Percentiles rank a stretch among this genome's conserved stretches.
These are phyloP conservation scores for Gyrodon lividus DNA, from an alignment of 768 basidiomycete species.

Conservation along the genomic window DNA sequence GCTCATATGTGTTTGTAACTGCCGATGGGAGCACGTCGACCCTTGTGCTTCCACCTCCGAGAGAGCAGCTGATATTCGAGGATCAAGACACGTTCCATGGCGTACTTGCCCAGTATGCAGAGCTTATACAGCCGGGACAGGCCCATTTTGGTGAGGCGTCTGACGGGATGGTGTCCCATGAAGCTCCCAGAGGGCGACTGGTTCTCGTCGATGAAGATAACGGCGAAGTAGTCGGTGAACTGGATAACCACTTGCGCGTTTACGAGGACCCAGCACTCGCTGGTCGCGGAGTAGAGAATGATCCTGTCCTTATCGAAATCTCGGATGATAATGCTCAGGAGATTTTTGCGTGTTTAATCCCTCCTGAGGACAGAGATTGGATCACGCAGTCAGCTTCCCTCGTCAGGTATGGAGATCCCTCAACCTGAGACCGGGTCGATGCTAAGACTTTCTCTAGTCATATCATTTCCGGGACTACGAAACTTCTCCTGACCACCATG, in stretches of 20 bases:
- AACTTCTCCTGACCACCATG: constrained; percentile 59
- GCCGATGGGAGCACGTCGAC: constrained; percentile 22
- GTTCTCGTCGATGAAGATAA: constrained; percentile 72
- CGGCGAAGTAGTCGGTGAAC: constrained; percentile 69
- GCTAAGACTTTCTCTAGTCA: constrained; percentile 40
- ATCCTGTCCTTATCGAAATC: constrained; percentile 74
- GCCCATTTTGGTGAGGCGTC: constrained; percentile 11
- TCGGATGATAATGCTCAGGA: constrained; percentile 47
- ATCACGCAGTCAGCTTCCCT: constrained; percentile 38
- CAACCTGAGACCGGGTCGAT: constrained; percentile 25
- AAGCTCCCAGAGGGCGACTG: constrained; percentile 49
- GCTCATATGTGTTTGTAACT: constrained; percentile 20
- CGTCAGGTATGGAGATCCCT: constrained; percentile 42
- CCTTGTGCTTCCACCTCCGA: constrained; percentile 27
- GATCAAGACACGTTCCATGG: constrained; percentile 66
- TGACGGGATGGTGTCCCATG: constrained; percentile 36
- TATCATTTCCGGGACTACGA: constrained; percentile 66
- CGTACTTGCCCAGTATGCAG: constrained; percentile 64
- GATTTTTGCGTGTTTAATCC: constrained; percentile 60
- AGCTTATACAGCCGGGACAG: constrained; percentile 34
- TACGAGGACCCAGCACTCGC: constrained; percentile 58
- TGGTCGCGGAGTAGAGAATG: constrained; percentile 49
- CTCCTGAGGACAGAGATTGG: constrained; percentile 70
- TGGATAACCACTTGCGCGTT: constrained; percentile 56
- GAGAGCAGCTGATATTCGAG: constrained; percentile 42